phyloP scores from a whole-genome alignment of 1,284 basidiomycete species.

The Ganoderma boninense region DNA sequence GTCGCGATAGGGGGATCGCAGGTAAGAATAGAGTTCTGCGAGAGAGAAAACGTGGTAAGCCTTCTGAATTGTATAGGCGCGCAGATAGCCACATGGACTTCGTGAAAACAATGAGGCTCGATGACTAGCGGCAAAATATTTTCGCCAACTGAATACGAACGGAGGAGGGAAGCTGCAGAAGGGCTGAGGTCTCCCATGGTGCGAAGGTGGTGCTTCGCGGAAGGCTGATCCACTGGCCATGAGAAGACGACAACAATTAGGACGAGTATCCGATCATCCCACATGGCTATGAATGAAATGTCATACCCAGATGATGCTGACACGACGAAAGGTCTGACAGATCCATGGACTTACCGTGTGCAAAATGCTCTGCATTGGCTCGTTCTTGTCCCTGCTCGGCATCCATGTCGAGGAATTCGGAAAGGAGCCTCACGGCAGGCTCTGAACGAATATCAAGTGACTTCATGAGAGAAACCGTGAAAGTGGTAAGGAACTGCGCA shows the following conservation, averaged over 20 bases:
- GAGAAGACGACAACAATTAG: neutral
- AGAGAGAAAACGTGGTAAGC: slow-evolving; percentile 24
- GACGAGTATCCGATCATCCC: neutral
- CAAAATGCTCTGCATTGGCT: slow-evolving; percentile 87
- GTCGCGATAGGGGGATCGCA: slow-evolving; percentile 86
- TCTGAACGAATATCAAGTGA: slow-evolving; percentile 89
- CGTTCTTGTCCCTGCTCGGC: slow-evolving; percentile 55
- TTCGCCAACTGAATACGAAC: slow-evolving; percentile 8
- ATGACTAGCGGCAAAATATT: slow-evolving; percentile 1
- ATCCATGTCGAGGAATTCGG: slow-evolving; percentile 87
- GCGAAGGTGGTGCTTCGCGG: neutral
- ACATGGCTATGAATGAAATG: neutral
- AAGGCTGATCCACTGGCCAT: neutral
- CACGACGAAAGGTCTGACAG: neutral
- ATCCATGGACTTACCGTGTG: slow-evolving; percentile 68
- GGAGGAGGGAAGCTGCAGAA: neutral
- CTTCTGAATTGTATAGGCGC: slow-evolving; percentile 11
- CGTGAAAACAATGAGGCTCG: slow-evolving; percentile 6
- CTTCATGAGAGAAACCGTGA: slow-evolving; percentile 87
- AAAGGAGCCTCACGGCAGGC: slow-evolving; percentile 79
- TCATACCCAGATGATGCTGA: neutral
- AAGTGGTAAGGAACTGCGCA: slow-evolving; percentile 74
- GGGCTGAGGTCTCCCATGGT: neutral
- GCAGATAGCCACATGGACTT: slow-evolving; percentile 17
- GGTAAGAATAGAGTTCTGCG: slow-evolving; percentile 84